Conservation (phyloP, 495 filamentous ascomycete species). For the Corynascus novoguineensis region DNA sequence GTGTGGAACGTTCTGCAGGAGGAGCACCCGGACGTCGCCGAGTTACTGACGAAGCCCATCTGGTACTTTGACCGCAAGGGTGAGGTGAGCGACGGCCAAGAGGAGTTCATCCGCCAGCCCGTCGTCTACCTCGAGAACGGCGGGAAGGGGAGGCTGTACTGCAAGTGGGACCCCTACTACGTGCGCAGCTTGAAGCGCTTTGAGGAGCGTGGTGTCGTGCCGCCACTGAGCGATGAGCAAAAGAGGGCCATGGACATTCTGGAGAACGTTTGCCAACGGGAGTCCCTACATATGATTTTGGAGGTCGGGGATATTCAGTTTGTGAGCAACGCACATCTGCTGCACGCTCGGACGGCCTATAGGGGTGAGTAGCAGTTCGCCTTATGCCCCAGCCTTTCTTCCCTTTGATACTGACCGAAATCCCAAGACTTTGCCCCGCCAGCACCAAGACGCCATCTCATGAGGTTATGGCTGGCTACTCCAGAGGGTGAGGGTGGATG, state of each 20-base stretch:
- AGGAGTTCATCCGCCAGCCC: slow-evolving; percentile 66
- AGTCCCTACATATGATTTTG: slow-evolving; percentile 70
- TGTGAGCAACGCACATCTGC: slow-evolving; percentile 59
- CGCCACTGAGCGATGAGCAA: slow-evolving; percentile 59
- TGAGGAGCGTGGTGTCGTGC: slow-evolving; percentile 59
- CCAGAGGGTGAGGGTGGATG: slow-evolving; percentile 81
- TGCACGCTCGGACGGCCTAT: slow-evolving; percentile 67
- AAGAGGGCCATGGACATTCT: slow-evolving; percentile 57
- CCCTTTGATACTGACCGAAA: slow-evolving; percentile 19
- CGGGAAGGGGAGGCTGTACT: slow-evolving; percentile 41
- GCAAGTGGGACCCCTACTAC: slow-evolving; percentile 77
- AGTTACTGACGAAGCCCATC: slow-evolving; percentile 65
- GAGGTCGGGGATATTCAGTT: slow-evolving; percentile 80
- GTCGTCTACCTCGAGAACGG: slow-evolving; percentile 67
- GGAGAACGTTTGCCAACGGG: slow-evolving; percentile 58
- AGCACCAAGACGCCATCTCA: slow-evolving; percentile 63
- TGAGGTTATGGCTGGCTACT: slow-evolving; percentile 77
- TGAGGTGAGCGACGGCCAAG: slow-evolving; percentile 66
- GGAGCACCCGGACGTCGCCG: slow-evolving; percentile 72
- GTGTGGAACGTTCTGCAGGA: slow-evolving; percentile 75
- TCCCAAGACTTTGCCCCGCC: slow-evolving; percentile 54
- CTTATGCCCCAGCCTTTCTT: too few species aligned
- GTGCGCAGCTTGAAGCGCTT: slow-evolving; percentile 63
- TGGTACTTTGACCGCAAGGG: slow-evolving; percentile 98
- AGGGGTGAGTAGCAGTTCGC: slow-evolving; percentile 25